These are phyloP conservation scores for Raffaelea albimanens DNA, from an alignment of 2,329 filamentous ascomycete genomes.

Conservation along the genomic window DNA sequence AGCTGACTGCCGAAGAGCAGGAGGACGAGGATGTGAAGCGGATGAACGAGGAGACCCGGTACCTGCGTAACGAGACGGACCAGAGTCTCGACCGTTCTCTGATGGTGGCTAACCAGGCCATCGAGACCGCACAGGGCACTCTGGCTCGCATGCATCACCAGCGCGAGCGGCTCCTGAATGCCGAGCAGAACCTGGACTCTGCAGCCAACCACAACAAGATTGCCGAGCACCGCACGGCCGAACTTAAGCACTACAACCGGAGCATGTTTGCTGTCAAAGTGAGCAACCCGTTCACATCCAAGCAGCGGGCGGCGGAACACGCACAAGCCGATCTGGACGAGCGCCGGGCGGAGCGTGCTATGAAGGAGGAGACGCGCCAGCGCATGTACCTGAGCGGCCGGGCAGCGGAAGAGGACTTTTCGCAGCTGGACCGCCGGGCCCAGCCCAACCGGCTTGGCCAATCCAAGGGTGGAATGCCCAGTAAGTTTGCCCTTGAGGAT, in stretches of 20 bases:
- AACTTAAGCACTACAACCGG: constrained; percentile 76
- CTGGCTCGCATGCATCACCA: constrained; percentile 67
- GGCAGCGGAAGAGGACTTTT: constrained; percentile 39
- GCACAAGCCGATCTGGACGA: constrained; percentile 63
- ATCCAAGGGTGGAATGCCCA: constrained; percentile 19
- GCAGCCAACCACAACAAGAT: constrained; percentile 66
- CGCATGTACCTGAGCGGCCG: constrained; percentile 19
- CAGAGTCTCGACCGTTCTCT: constrained; percentile 55
- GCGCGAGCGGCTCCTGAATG: constrained; percentile 72
- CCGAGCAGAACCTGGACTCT: constrained; percentile 73
- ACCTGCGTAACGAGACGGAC: constrained; percentile 60
- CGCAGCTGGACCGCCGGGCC: constrained; percentile 47
- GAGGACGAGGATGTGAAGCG: constrained; percentile 64
- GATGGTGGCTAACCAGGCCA: constrained; percentile 55
- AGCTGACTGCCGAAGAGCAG: constrained; percentile 73
- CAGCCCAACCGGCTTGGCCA: constrained; percentile 39
- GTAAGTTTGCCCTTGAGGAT: constrained; percentile 15
- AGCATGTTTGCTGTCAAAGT: constrained; percentile 88
- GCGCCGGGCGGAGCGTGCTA: constrained; percentile 54
- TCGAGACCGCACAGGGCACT: constrained; percentile 63
- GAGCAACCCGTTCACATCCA: constrained; percentile 65
- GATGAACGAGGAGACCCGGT: constrained; percentile 64
- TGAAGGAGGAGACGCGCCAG: constrained; percentile 48
- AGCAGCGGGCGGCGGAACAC: constrained; percentile 50
- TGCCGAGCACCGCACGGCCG: constrained; percentile 70